Evolutionary conservation across 2,329 filamentous ascomycete genomes (phyloP).

Genomic region (Trichoderma pleuroti): DNA sequence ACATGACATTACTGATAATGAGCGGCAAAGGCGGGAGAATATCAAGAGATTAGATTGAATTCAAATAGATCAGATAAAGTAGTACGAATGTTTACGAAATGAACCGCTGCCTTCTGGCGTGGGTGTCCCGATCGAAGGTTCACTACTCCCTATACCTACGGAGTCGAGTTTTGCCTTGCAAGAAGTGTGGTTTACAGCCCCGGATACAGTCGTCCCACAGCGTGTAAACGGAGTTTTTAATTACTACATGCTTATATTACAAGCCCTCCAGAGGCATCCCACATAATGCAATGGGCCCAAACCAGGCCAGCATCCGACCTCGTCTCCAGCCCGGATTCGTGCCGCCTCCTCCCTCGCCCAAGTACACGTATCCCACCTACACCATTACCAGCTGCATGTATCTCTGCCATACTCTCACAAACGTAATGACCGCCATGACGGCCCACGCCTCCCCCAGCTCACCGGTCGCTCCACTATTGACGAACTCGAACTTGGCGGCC

Average conservation of each 20-base stretch:
- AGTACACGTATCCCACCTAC: not conserved
- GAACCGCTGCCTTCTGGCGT: not conserved
- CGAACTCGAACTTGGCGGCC: slow-evolving; percentile 39
- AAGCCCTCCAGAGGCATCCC: not conserved
- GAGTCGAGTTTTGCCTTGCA: not conserved
- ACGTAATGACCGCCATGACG: slow-evolving; percentile 41
- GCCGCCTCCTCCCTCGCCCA: not conserved
- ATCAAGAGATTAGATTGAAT: not conserved
- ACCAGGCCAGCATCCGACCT: not conserved
- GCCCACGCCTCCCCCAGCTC: slow-evolving; percentile 41
- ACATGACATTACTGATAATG: not conserved
- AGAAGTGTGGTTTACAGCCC: not conserved
- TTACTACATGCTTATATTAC: not conserved
- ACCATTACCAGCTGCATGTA: slow-evolving; percentile 9
- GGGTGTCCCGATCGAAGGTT: not conserved
- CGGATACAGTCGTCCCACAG: not conserved
- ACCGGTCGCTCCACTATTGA: slow-evolving; percentile 38
- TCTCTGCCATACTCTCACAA: slow-evolving; percentile 20
- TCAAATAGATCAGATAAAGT: not conserved
- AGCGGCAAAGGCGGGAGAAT: not conserved
- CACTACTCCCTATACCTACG: not conserved
- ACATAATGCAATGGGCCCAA: not conserved
- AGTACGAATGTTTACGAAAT: not conserved
- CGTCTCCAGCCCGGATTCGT: not conserved
- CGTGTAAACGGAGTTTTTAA: not conserved